A percentile compares a stretch with the other conserved stretches of the same genome.
Evolutionary conservation across 495 filamentous ascomycete species (phyloP).

Genomic region (Hypoxylon cercidicola): DNA sequence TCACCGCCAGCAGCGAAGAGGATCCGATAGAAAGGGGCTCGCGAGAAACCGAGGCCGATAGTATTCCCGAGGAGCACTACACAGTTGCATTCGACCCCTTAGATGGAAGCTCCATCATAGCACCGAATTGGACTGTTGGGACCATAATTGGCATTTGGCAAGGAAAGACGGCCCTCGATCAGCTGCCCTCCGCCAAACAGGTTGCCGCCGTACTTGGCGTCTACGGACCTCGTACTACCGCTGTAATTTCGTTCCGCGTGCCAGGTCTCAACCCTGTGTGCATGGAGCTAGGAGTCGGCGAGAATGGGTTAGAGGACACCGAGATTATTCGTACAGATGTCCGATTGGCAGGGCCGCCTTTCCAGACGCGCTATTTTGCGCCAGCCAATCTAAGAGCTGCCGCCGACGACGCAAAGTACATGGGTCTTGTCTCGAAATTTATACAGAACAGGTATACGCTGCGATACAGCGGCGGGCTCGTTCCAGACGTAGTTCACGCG

Average conservation of each 20-base stretch:
- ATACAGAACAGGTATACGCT: slow-evolving; percentile 58
- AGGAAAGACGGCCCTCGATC: slow-evolving; percentile 52
- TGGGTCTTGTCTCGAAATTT: slow-evolving; percentile 52
- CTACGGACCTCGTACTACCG: slow-evolving; percentile 62
- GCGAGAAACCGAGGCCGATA: background rate
- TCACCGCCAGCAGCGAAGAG: slow-evolving; percentile 63
- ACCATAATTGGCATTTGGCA: slow-evolving; percentile 64
- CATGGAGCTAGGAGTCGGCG: slow-evolving; percentile 56
- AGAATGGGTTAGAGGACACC: slow-evolving; percentile 20
- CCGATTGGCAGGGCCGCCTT: slow-evolving; percentile 38
- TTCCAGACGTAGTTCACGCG: slow-evolving; percentile 63
- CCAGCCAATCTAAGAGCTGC: slow-evolving; percentile 65
- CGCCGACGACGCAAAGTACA: slow-evolving; percentile 54
- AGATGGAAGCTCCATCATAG: slow-evolving; percentile 65
- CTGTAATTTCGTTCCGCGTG: slow-evolving; percentile 56
- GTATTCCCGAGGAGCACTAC: slow-evolving; percentile 52
- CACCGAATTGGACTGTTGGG: slow-evolving; percentile 64
- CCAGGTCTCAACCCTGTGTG: slow-evolving; percentile 47
- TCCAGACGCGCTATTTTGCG: slow-evolving; percentile 59
- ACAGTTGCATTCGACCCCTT: slow-evolving; percentile 66
- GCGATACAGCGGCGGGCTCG: slow-evolving; percentile 62
- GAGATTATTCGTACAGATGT: slow-evolving; percentile 52
- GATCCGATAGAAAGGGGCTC: slow-evolving; percentile 55
- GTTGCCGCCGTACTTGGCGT: slow-evolving; percentile 61
- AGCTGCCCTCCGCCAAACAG: slow-evolving; percentile 48